These are phyloP conservation scores for Diplodia scrobiculata DNA, from an alignment of 2,329 filamentous ascomycete genomes.

Conservation along the genomic window DNA sequence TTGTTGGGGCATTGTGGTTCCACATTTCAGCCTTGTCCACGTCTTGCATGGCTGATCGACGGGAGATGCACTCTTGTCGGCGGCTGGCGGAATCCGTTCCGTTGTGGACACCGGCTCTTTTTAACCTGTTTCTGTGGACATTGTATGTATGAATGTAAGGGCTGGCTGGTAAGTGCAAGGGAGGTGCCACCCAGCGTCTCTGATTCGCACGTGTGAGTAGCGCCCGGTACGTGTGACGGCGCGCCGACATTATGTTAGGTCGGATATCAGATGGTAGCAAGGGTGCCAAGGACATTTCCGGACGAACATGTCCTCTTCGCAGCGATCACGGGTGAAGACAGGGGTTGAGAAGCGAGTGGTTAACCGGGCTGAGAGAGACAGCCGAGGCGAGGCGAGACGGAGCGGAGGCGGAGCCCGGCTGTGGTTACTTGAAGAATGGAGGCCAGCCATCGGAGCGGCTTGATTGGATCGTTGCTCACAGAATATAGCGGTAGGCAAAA, in stretches of 20 bases:
- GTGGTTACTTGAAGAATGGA: neutral
- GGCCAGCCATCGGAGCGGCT: neutral
- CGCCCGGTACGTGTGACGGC: neutral
- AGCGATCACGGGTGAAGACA: too few relatives aligned
- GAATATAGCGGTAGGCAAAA: neutral
- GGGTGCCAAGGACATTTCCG: neutral
- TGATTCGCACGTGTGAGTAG: neutral
- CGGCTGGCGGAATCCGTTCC: neutral
- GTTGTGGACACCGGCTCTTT: neutral
- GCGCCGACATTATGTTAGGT: neutral
- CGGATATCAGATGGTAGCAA: neutral
- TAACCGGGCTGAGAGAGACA: slow-evolving; percentile 3
- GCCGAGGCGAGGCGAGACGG: slow-evolving; percentile 4
- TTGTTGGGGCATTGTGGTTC: neutral
- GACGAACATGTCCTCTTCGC: neutral
- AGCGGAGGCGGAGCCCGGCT: slow-evolving; percentile 13
- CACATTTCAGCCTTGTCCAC: neutral
- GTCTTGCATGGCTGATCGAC: neutral
- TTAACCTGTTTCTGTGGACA: too few relatives aligned
- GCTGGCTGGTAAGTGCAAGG: neutral
- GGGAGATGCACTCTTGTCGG: neutral
- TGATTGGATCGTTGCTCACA: neutral
- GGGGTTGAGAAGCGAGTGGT: neutral
- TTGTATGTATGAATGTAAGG: neutral
- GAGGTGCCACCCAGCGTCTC: too few relatives aligned